phyloP scores from a whole-genome alignment of 2,329 filamentous ascomycete genomes.

The Fusarium chuoi region DNA sequence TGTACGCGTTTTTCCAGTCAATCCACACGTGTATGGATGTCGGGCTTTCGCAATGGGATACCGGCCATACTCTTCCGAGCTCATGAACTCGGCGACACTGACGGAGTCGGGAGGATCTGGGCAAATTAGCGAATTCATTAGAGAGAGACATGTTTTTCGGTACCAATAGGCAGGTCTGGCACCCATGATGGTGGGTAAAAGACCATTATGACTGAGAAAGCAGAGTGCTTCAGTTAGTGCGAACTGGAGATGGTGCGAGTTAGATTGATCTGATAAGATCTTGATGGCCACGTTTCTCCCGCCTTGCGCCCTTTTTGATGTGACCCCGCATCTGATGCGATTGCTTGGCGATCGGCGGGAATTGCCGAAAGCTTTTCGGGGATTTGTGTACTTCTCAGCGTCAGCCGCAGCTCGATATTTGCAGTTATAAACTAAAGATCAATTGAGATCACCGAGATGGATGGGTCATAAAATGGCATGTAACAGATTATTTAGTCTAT shows the following conservation, averaged over 20 bases:
- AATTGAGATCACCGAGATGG: neutral
- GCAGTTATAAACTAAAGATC: rapidly evolving
- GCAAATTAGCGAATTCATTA: rapidly evolving
- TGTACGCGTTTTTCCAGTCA: constrained; percentile 74
- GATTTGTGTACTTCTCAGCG: neutral
- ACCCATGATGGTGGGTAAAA: constrained; percentile 21
- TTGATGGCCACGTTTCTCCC: neutral
- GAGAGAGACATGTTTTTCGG: rapidly evolving
- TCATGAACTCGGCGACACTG: constrained; percentile 82
- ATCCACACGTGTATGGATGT: constrained; percentile 79
- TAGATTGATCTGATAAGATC: constrained; percentile 11
- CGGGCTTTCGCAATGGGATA: constrained; percentile 68
- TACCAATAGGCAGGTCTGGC: neutral
- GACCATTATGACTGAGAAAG: neutral
- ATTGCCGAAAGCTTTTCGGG: neutral
- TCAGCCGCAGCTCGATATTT: rapidly evolving
- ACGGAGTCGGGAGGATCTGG: constrained; percentile 4
- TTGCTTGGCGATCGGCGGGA: constrained; percentile 2
- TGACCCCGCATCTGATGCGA: neutral
- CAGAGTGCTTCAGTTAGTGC: rapidly evolving
- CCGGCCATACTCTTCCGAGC: constrained; percentile 56
- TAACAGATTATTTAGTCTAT: constrained; percentile 1
- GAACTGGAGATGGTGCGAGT: neutral
- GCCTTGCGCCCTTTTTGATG: neutral
- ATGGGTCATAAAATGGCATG: neutral